Evolutionary conservation across 495 filamentous ascomycete genomes (phyloP).

Genomic region (Elaphomyces granulatus): DNA sequence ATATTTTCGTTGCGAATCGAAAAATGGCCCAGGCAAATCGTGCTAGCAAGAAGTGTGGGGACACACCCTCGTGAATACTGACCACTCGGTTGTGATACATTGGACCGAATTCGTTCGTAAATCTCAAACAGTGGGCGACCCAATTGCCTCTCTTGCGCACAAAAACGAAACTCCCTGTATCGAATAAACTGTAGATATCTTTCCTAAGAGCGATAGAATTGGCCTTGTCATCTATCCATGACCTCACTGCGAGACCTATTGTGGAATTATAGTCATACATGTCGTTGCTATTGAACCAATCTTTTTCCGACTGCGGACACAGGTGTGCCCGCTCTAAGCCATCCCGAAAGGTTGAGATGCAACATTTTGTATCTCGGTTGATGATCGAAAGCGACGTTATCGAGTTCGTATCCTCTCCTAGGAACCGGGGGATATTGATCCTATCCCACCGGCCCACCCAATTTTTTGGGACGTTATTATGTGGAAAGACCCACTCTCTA

Average conservation of each 20-base stretch:
- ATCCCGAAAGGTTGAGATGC: not conserved
- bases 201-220: not conserved
- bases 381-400: not conserved
- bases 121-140: not conserved
- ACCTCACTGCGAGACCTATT: not conserved
- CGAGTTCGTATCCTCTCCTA: too few relatives aligned
- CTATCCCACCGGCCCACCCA: not conserved
- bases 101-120: not conserved
- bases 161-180: not conserved
- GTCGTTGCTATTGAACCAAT: not conserved
- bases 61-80: not conserved
- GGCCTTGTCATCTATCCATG: not conserved
- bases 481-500: not conserved
- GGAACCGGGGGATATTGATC: not conserved
- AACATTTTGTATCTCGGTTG: not conserved
- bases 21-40: not conserved
- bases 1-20: not conserved
- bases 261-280: not conserved
- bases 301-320: not conserved
- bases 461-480: not conserved
- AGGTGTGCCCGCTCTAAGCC: not conserved
- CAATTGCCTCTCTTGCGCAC: not conserved
- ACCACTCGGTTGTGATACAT: not conserved
- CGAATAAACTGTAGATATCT: not conserved
- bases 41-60: not conserved